phyloP scores from a whole-genome alignment of 2,329 filamentous ascomycete genomes.

The Xylariaceae sp. region DNA sequence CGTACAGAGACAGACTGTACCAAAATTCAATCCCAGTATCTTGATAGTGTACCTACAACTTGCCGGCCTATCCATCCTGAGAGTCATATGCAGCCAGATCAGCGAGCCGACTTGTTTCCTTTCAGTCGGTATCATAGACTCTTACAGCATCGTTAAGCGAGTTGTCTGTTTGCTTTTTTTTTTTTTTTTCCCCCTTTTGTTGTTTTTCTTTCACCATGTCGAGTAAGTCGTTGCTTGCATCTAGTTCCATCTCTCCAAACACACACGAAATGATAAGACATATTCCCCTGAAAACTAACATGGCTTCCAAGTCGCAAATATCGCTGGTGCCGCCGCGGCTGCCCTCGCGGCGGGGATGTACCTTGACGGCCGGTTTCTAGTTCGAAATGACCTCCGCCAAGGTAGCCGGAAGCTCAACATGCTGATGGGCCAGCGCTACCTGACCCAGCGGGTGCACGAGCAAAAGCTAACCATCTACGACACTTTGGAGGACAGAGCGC shows the following conservation, averaged over 20 bases:
- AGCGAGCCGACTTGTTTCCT: no score
- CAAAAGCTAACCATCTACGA: slow-evolving; percentile 25
- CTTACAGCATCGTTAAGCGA: background rate
- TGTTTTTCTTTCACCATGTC: background rate
- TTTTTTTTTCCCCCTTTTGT: background rate
- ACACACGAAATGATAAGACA: background rate
- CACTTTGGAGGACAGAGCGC: slow-evolving; percentile 25
- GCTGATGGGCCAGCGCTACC: background rate
- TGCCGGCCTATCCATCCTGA: no score
- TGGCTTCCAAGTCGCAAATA: slow-evolving; percentile 2
- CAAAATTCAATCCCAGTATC: no score
- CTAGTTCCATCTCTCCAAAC: background rate
- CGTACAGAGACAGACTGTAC: no score
- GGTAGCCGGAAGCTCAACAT: slow-evolving; percentile 1
- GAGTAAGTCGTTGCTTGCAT: background rate
- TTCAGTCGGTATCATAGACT: background rate
- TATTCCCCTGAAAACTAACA: background rate
- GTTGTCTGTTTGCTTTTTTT: background rate
- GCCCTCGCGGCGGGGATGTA: slow-evolving; percentile 17
- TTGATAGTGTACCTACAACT: no score
- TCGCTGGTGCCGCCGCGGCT: slow-evolving; percentile 11
- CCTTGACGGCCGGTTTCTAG: slow-evolving; percentile 12
- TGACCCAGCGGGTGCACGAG: slow-evolving; percentile 33
- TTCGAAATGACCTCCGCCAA: slow-evolving; percentile 16
- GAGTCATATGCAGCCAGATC: no score